Evolutionary conservation across 2,329 filamentous ascomycete genomes (phyloP).

Genomic region (Pseudocercospora macadamiae): DNA sequence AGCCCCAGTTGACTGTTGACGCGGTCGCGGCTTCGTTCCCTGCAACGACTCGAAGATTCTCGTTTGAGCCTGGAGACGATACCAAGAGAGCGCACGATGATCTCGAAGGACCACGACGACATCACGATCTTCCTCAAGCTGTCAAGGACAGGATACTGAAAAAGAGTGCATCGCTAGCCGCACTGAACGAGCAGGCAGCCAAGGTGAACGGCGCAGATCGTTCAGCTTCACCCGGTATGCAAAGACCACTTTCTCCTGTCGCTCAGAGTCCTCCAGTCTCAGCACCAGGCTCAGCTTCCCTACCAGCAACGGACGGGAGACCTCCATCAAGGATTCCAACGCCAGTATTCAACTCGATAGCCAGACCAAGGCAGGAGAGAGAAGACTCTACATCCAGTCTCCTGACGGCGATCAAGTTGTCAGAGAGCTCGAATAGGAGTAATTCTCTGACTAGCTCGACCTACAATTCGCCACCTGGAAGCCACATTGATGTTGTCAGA

Average conservation of each 20-base stretch:
- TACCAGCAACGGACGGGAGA: slow-evolving; percentile 12
- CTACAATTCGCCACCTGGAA: slow-evolving; percentile 26
- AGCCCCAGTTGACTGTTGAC: slow-evolving; percentile 31
- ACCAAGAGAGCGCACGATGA: neutral
- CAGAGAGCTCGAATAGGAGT: slow-evolving; percentile 31
- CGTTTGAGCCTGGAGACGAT: slow-evolving; percentile 50
- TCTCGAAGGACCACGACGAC: neutral
- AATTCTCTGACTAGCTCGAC: slow-evolving; percentile 33
- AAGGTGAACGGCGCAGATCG: slow-evolving; percentile 5
- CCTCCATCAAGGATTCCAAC: slow-evolving; percentile 47
- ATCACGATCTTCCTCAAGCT: slow-evolving; percentile 14
- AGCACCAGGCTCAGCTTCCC: slow-evolving; percentile 8
- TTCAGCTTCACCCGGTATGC: neutral
- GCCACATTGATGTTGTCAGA: slow-evolving; percentile 18
- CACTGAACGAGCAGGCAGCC: slow-evolving; percentile 18
- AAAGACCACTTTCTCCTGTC: slow-evolving; percentile 23
- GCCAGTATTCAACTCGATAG: slow-evolving; percentile 40
- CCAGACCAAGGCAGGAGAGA: slow-evolving; percentile 42
- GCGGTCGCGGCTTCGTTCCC: slow-evolving; percentile 1
- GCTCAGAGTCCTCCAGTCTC: slow-evolving; percentile 31
- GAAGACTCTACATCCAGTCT: slow-evolving; percentile 44
- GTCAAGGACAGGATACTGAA: slow-evolving; percentile 25
- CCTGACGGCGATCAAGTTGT: slow-evolving; percentile 34
- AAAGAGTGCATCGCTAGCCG: slow-evolving; percentile 31
- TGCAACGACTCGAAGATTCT: slow-evolving; percentile 41